Conservation (phyloP, 1,284 basidiomycete species). For the Anthracocystis panici-leucophaei region DNA sequence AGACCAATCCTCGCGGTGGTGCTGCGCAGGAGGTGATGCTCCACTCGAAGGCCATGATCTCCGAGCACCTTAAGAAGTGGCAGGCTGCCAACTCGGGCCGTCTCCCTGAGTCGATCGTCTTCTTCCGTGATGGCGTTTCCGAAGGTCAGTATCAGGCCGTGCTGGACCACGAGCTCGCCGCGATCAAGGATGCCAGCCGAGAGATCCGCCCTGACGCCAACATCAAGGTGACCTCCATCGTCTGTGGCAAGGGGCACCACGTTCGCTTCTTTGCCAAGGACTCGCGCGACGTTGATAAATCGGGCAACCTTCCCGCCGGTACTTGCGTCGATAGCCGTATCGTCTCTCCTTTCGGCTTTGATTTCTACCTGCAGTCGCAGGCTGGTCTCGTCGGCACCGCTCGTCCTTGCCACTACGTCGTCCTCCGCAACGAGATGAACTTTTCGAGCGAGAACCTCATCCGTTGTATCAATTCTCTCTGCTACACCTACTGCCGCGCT, state of each 20-base stretch:
- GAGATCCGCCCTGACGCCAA: conserved; percentile 66
- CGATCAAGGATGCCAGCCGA: conserved; percentile 64
- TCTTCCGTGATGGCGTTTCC: conserved; percentile 73
- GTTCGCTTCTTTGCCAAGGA: conserved; percentile 71
- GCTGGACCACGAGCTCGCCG: conserved; percentile 70
- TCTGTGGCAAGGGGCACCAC: conserved; percentile 68
- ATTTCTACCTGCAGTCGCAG: conserved; percentile 65
- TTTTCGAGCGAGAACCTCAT: conserved; percentile 52
- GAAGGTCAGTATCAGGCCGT: conserved; percentile 72
- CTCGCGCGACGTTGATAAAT: conserved; percentile 64
- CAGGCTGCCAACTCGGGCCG: conserved; percentile 57
- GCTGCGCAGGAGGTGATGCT: conserved; percentile 68
- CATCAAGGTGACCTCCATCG: conserved; percentile 61
- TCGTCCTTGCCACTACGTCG: conserved; percentile 71
- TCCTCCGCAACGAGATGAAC: conserved; percentile 70
- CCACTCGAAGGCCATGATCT: conserved; percentile 57
- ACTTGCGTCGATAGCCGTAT: conserved; percentile 69
- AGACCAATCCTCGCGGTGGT: conserved; percentile 67
- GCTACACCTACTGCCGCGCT: conserved; percentile 71
- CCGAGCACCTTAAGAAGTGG: conserved; percentile 54
- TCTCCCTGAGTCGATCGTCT: conserved; percentile 70
- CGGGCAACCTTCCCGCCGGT: conserved; percentile 72
- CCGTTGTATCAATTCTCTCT: conserved; percentile 68
- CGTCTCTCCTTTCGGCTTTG: conserved; percentile 72
- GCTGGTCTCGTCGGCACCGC: conserved; percentile 69